Base-by-base conservation (phyloP, 1,284 basidiomycete genomes). In the Testicularia cyperi region DNA sequence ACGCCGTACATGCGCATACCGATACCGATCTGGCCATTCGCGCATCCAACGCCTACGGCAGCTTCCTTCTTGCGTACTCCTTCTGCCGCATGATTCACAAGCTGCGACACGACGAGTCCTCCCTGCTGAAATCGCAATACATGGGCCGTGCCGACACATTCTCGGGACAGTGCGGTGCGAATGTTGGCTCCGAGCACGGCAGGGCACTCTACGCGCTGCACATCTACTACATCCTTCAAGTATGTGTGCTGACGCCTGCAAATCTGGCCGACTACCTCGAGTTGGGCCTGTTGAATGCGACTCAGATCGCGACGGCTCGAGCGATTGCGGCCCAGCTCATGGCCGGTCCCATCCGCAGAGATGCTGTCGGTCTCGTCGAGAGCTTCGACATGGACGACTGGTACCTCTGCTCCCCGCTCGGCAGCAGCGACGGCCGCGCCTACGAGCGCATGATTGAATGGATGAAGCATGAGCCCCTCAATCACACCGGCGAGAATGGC, bases 391-490 rank as follows among this genome's bases (percentile, higher is more conserved):
- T 68, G 51, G 63, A 68, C 38, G 67, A 70, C 33, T 67, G 65
- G 65, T 70, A 70, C 33, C 55, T 70, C 12, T 68, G 57, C 44
- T 57, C 53, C 19, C 65, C 67, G 4, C 38, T 70, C 20, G 67
- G 57, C 10, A 49, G 45, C 37, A 65, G 52, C 28, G 65, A 68
- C 30, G 67, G 65, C 1, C 32, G 67, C 2, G 67, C 61, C 1
- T 69, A 69, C 38, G 55, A 69, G 32, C 38, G 67, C 12, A 64
- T 69, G 60, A 47, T 70, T n/a, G 65, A 65, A 22, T 70, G 65
- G 56, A 68, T 70, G 65, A 61, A 61, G 40, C 39, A 41, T n/a
- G 67, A 70, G 29, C 65, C 67, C 1, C 46, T 70, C 33, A 70
- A 70, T 19, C 65, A 68, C 13, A 32, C 38, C 3, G 65, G 67